A percentile compares a stretch with the other conserved stretches of the same genome.
These are phyloP conservation scores for Fusarium anguioides DNA, from an alignment of 2,329 filamentous ascomycete genomes.

Conservation along the genomic window DNA sequence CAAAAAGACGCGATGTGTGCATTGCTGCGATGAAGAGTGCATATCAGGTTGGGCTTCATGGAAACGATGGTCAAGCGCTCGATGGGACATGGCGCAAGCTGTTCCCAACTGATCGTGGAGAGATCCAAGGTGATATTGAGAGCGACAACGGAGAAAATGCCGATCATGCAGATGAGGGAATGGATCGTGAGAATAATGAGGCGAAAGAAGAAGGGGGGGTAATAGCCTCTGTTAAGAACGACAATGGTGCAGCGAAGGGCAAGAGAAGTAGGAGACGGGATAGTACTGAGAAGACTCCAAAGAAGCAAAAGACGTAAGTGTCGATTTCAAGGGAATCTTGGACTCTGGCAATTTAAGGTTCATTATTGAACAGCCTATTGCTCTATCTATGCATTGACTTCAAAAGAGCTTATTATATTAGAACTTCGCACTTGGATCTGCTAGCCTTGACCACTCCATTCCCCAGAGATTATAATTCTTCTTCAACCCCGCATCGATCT, in stretches of 20 bases:
- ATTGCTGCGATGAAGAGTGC: constrained; percentile 76
- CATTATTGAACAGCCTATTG: background rate
- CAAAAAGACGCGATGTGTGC: constrained; percentile 69
- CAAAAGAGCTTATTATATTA: background rate
- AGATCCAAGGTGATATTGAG: constrained; percentile 54
- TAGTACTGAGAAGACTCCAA: constrained; percentile 33
- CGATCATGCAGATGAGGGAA: constrained; percentile 44
- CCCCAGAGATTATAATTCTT: constrained; percentile 47
- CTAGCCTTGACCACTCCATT: constrained; percentile 51
- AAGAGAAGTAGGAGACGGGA: constrained; percentile 43
- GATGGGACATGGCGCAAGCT: constrained; percentile 67
- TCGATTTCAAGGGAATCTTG: background rate
- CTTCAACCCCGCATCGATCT: constrained; percentile 20
- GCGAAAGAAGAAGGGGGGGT: constrained; percentile 24
- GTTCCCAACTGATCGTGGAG: constrained; percentile 55
- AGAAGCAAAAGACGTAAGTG: constrained; percentile 42
- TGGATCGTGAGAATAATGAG: constrained; percentile 41
- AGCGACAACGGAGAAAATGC: constrained; percentile 51
- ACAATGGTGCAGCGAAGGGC: background rate
- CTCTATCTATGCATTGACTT: background rate
- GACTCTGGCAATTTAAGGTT: background rate
- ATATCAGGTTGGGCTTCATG: constrained; percentile 72
- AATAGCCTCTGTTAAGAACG: constrained; percentile 18
- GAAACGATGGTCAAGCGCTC: constrained; percentile 69
- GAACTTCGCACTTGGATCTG: constrained; percentile 37